Evolutionary conservation across 2,329 filamentous ascomycete species (phyloP), one percentile per base, ranked within the genome.

Genomic region (Claviceps africana): DNA sequence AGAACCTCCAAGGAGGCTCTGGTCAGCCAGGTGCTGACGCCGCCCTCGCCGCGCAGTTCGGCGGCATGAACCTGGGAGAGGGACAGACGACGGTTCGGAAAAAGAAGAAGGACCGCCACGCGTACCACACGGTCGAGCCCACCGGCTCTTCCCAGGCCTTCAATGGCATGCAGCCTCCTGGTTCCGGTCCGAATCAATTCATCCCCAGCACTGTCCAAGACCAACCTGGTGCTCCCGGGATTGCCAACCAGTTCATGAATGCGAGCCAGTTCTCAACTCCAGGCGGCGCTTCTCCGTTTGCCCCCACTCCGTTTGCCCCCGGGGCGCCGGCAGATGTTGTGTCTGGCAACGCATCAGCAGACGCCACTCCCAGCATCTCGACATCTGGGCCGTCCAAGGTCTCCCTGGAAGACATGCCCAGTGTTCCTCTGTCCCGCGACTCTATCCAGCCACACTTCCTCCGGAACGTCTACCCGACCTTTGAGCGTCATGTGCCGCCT

Each of bases 21-120:
- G 59, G 60, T 59, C 62, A 65, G 22, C 63, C 65, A 42, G 62
- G 65, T 51, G 69, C 69, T 53, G 76, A 80, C 60, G 69, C 64
- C 52, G 73, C 72, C 17, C 65, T 88, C 54, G 76, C 82, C 47
- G 77, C 81, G 52, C 88, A 94, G 67, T 85, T 95, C 83, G 83
- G 83, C 43, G 82, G 81, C 55, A 79, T 94, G 77, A 82, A 76
- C 42, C 72, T 95, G 58, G 81, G 76, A 35, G 63, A 65, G 35
- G 67, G 74, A 46, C 71, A 73, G 37, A 65, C 78, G 48, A 72
- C 72, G 2, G 70, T 69, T 53, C 76, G 81, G 65, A 85, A 75
- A 67, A 88, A 90, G 76, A 97, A 95, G 81, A 96, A 95, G 77
- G 86, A 96, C 66, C 81, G 88, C 54, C 91, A 97, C 70, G 91